A percentile compares a stretch with the other conserved stretches of the same genome.
Conservation (phyloP, 1,284 basidiomycete species). For the Boletus sp. region DNA sequence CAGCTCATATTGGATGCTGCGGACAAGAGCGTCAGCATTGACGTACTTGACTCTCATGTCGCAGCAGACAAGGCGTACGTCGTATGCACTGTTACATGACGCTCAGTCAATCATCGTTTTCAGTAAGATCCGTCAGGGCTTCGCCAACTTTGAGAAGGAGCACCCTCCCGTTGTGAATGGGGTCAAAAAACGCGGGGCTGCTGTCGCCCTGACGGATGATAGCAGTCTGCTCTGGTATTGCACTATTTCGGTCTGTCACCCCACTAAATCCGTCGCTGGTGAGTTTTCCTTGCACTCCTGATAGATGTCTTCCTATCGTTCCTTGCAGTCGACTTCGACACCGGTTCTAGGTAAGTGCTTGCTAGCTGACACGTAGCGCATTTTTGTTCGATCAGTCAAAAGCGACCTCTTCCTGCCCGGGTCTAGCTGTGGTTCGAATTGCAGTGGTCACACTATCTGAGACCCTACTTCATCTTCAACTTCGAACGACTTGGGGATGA, state of each 20-base stretch:
- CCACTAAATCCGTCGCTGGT: slow-evolving; percentile 21
- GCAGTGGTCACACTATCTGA: slow-evolving; percentile 32
- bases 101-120: background rate
- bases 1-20: too few relatives aligned
- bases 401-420: slow-evolving; percentile 20
- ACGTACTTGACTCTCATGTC: slow-evolving; percentile 11
- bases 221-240: slow-evolving; percentile 28
- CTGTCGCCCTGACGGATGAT: slow-evolving; percentile 21
- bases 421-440: slow-evolving; percentile 25
- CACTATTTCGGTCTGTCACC: slow-evolving; percentile 32
- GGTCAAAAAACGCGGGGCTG: background rate
- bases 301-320: background rate
- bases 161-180: slow-evolving; percentile 6
- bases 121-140: slow-evolving; percentile 15
- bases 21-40: slow-evolving; percentile 13
- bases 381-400: background rate
- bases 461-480: slow-evolving; percentile 37
- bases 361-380: too few relatives aligned
- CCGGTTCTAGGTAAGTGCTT: slow-evolving; percentile 25
- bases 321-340: slow-evolving; percentile 35
- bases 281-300: background rate
- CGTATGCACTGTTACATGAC: background rate
- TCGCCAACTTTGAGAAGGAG: slow-evolving; percentile 6
- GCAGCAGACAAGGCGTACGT: slow-evolving; percentile 14
- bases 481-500: slow-evolving; percentile 27